Percentiles rank a stretch among this genome's conserved stretches.
Evolutionary conservation across 2,329 filamentous ascomycete genomes (phyloP).

Genomic region (Cercospora citrullina): DNA sequence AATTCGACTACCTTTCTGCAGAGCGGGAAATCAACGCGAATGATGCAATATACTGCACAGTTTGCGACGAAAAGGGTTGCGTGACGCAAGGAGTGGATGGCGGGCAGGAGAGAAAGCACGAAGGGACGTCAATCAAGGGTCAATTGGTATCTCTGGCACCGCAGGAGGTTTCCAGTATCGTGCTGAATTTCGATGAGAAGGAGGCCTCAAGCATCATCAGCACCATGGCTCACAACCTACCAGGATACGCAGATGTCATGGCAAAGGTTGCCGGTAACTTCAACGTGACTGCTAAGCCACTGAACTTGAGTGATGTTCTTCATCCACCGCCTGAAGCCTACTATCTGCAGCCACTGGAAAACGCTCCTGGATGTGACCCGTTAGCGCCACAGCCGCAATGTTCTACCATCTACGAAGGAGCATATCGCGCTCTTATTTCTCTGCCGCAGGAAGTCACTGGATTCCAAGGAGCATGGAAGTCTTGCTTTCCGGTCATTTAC

Average conservation of each 20-base stretch:
- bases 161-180: conserved; percentile 21
- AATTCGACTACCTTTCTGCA: conserved; percentile 25
- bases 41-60: neutral
- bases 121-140: conserved; percentile 16
- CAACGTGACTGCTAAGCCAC: conserved; percentile 8
- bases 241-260: conserved; percentile 17
- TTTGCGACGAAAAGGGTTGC: conserved; percentile 15
- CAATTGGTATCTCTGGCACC: conserved; percentile 19
- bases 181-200: conserved; percentile 13
- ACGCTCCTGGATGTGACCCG: conserved; percentile 14
- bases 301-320: conserved; percentile 14
- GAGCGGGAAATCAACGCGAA: neutral
- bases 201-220: conserved; percentile 17
- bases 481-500: conserved; percentile 20
- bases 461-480: conserved; percentile 18
- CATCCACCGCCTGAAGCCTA: conserved; percentile 22
- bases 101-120: neutral
- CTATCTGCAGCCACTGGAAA: conserved; percentile 19
- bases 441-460: conserved; percentile 21
- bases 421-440: conserved; percentile 20
- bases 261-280: conserved; percentile 11
- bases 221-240: conserved; percentile 13
- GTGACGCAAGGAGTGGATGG: conserved; percentile 11
- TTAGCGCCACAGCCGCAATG: conserved; percentile 19
- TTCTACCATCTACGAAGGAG: conserved; percentile 25